These are phyloP conservation scores for Lichtheimia hyalospora DNA, from an alignment of 371 early-diverging fungal species.

Conservation along the genomic window DNA sequence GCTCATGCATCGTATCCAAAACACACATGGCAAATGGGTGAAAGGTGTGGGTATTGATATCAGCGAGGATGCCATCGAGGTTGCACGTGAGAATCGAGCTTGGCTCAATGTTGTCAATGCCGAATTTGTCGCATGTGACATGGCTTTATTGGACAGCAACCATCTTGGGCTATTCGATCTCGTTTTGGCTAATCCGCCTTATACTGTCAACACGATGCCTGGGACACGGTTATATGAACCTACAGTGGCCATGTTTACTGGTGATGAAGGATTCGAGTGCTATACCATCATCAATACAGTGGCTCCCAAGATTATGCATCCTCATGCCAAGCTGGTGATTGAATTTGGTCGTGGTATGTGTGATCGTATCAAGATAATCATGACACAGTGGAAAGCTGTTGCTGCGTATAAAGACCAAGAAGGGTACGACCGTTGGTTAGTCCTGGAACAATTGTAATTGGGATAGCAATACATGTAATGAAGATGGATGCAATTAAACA, in stretches of 20 bases:
- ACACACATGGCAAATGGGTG: conserved; percentile 7
- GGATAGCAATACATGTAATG: no score
- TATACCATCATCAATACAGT: conserved; percentile 54
- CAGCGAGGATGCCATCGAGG: conserved; percentile 53
- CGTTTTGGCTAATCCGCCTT: conserved; percentile 77
- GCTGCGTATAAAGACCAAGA: conserved; percentile 47
- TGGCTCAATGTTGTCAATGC: conserved; percentile 22
- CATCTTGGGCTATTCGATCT: conserved; percentile 50
- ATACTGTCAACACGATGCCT: conserved; percentile 40
- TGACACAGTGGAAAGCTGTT: conserved; percentile 48
- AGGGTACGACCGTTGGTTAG: conserved; percentile 64
- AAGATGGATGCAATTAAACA: no score
- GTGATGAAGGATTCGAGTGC: conserved; percentile 64
- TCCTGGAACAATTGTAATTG: conserved; percentile 12
- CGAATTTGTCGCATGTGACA: conserved; percentile 36
- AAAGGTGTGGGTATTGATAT: conserved; percentile 69
- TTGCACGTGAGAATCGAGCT: conserved; percentile 52
- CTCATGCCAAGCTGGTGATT: conserved; percentile 48
- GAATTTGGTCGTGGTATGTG: conserved; percentile 76
- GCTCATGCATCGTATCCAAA: conserved; percentile 27
- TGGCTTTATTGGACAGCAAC: conserved; percentile 29
- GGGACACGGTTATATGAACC: conserved; percentile 58
- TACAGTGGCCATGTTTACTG: conserved; percentile 62
- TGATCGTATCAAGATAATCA: conserved; percentile 53
- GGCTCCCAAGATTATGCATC: conserved; percentile 29